Percentiles rank a stretch among this genome's conserved stretches.
Conservation (phyloP, 768 basidiomycete species). For the Lepiota venenata region DNA sequence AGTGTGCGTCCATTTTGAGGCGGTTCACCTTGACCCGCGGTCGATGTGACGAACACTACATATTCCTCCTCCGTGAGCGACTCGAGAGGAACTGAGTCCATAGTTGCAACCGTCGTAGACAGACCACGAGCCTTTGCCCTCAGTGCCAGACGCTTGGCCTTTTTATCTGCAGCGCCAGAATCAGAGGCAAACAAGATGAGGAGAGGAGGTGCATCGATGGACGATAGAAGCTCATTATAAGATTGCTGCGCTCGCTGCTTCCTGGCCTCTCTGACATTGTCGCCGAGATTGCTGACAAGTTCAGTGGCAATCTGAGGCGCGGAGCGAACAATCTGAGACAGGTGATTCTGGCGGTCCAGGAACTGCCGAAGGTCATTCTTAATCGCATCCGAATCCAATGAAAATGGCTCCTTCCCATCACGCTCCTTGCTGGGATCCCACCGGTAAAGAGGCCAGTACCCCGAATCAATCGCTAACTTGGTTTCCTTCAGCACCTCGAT, state of each 20-base stretch:
- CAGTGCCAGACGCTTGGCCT: slow-evolving; percentile 81
- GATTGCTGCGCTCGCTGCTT: slow-evolving; percentile 77
- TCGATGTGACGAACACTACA: slow-evolving; percentile 86
- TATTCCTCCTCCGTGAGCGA: slow-evolving; percentile 71
- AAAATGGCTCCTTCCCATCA: slow-evolving; percentile 79
- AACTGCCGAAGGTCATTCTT: slow-evolving; percentile 93
- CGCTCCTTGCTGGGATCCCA: slow-evolving; percentile 91
- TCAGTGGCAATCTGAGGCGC: slow-evolving; percentile 79
- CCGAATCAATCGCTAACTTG: slow-evolving; percentile 92
- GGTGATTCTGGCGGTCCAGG: slow-evolving; percentile 94
- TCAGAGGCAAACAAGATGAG: slow-evolving; percentile 93
- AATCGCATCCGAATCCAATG: slow-evolving; percentile 88
- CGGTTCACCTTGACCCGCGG: slow-evolving; percentile 95
- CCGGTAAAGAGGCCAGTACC: slow-evolving; percentile 97
- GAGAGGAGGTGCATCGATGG: slow-evolving; percentile 87
- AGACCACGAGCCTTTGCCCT: slow-evolving; percentile 86
- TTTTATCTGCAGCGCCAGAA: slow-evolving; percentile 94
- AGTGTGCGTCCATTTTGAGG: slow-evolving; percentile 94
- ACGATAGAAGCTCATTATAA: slow-evolving; percentile 78
- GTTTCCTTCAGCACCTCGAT: slow-evolving; percentile 96
- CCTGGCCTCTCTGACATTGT: slow-evolving; percentile 80
- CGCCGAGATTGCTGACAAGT: slow-evolving; percentile 80
- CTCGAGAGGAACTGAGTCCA: slow-evolving; percentile 81
- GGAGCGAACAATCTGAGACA: slow-evolving; percentile 86
- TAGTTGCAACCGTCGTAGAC: slow-evolving; percentile 64